These are phyloP conservation scores for Quercus engelmannii DNA, from an alignment of 306 rosid species.

Conservation along the genomic window DNA sequence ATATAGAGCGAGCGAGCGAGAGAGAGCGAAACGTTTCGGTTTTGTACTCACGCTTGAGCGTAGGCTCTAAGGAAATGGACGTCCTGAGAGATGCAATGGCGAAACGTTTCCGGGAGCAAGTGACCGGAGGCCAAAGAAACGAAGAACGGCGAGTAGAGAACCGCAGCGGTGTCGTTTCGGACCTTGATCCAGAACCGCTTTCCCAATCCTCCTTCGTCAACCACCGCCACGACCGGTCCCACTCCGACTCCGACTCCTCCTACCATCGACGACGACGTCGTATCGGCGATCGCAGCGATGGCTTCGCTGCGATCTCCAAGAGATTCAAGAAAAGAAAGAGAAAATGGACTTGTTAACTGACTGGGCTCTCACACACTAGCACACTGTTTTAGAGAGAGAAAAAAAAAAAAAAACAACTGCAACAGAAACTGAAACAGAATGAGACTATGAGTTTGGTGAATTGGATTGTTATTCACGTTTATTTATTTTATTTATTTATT, in stretches of 20 bases:
- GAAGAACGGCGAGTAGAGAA: conserved; percentile 70
- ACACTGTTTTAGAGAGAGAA: too few species aligned
- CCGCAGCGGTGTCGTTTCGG: conserved; percentile 52
- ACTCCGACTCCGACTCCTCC: not conserved
- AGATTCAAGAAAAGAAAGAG: not conserved
- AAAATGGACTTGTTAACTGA: not conserved
- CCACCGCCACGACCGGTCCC: conserved; percentile 10
- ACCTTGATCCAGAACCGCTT: conserved; percentile 75
- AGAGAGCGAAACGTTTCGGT: too few species aligned
- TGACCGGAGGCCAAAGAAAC: conserved; percentile 69
- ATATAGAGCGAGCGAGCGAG: not conserved
- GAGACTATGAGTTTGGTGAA: not conserved
- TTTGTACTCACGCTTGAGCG: conserved; percentile 60
- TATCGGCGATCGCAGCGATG: not conserved
- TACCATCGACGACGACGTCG: not conserved
- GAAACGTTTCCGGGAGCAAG: conserved; percentile 65
- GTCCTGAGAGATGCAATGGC: conserved; percentile 73
- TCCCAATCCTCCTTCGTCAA: conserved; percentile 64
- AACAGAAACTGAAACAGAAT: not conserved
- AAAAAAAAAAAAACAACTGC: too few species aligned
- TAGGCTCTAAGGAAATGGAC: conserved; percentile 78
- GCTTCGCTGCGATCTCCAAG: not conserved
- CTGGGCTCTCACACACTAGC: not conserved
- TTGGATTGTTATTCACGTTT: not conserved
- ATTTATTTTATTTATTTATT: too few species aligned